phyloP scores from a whole-genome alignment of 2,329 filamentous ascomycete genomes.

The Coniochaeta sp. region DNA sequence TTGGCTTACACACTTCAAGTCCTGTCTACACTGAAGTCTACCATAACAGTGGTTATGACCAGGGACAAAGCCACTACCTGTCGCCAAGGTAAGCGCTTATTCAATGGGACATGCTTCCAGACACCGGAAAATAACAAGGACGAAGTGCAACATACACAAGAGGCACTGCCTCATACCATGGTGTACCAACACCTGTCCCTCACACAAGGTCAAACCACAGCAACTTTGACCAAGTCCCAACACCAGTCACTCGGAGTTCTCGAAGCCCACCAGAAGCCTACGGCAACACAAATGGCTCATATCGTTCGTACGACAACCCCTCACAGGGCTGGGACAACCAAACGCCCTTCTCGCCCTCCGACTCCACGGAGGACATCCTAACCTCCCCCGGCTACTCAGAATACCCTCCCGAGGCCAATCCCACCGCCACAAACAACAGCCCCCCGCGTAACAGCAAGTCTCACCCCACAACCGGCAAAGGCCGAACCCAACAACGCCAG shows the following conservation, averaged over 20 bases:
- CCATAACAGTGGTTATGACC: conserved; percentile 24
- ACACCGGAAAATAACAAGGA: conserved; percentile 17
- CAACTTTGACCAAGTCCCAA: no score
- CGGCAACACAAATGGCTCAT: conserved; percentile 7
- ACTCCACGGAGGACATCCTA: conserved; percentile 52
- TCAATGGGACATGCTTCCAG: background rate
- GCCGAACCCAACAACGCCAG: conserved; percentile 52
- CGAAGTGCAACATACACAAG: conserved; percentile 37
- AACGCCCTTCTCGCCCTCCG: conserved; percentile 47
- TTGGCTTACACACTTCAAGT: conserved; percentile 15
- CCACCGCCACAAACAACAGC: conserved; percentile 29
- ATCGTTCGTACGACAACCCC: conserved; percentile 16
- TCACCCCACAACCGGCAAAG: conserved; percentile 39
- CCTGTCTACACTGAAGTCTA: conserved; percentile 26
- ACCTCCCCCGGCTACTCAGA: conserved; percentile 54
- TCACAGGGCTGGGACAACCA: conserved; percentile 40
- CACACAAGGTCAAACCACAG: conserved; percentile 30
- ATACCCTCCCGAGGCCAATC: conserved; percentile 45
- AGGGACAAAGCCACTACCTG: conserved; percentile 19
- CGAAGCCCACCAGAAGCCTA: conserved; percentile 30
- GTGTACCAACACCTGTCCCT: conserved; percentile 24
- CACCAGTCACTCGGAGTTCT: conserved; percentile 34
- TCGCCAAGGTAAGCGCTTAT: conserved; percentile 25
- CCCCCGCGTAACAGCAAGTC: conserved; percentile 38
- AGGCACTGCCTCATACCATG: conserved; percentile 25